Base-by-base conservation (phyloP, 805 yeast species). In the Komagataella pseudopastoris region DNA sequence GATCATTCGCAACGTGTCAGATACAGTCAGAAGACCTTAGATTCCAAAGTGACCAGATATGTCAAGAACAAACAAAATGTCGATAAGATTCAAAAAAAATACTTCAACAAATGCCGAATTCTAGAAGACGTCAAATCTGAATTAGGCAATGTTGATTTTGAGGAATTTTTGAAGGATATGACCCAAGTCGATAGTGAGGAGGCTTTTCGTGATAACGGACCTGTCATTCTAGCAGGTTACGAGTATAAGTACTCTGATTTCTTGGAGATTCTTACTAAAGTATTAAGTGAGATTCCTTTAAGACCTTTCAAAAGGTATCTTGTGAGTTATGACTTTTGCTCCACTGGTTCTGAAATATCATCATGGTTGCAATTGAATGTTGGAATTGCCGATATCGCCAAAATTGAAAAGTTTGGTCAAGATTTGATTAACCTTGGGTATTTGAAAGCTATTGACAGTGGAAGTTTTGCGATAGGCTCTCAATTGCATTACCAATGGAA, bases 401-500 rank as follows among this genome's bases (percentile, higher is more conserved):
- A 71, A 55, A 85, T 87, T 7, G 96, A 88, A 65, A 59, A 58
- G 10, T 77, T 84, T 61, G 96, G 96, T 17, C 93, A 85, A 61
- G 85, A 78, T 60, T 70, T 87, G 52, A 65, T 86, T 22, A 66
- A 73, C 46, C 63, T 72, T 50, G 90, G 88, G 0, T 83, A 76
- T 55, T 62, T 87, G 43, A 72, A 81, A 55, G 71, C 81, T 36
- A 80, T 85, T 48, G 91, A 91, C 6, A 74, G 76, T 49, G 69
- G 69, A 48, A 61, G 60, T 51, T 88, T 88, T 64, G 88, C 83
- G 51, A 87, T 85, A 63, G 80, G 88, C 18, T 78, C 88, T 2
- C 83, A 80, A 51, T 79, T 83, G 63, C 74, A 70, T 59, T 88
- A 87, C 60, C 96, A 87, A 65, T 88, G 96, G 96, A 82, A 80